Evolutionary conservation across 1,284 basidiomycete genomes (phyloP).

Genomic region (Laetiporus sulphureus): DNA sequence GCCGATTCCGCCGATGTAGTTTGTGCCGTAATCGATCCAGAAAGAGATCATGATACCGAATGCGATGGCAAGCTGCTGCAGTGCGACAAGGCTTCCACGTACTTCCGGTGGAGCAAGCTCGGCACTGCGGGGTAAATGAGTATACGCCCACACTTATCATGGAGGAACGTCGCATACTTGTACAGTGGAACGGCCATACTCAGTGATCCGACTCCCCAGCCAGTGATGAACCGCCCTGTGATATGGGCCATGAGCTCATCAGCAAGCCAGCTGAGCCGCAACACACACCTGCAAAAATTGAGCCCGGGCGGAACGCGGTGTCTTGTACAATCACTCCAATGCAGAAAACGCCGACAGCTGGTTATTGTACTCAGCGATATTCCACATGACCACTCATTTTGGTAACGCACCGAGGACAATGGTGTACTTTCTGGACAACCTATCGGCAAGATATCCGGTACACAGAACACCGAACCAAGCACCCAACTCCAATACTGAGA

Average conservation of each 20-base stretch:
- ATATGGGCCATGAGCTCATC: slow-evolving; percentile 5
- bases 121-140: slow-evolving; percentile 26
- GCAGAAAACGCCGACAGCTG: slow-evolving; percentile 61
- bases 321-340: slow-evolving; percentile 66
- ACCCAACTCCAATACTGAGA: slow-evolving; percentile 62
- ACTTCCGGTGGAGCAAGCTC: slow-evolving; percentile 79
- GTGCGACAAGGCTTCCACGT: slow-evolving; percentile 73
- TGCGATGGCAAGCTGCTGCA: slow-evolving; percentile 79
- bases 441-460: slow-evolving; percentile 66
- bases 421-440: slow-evolving; percentile 64
- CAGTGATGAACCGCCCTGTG: slow-evolving; percentile 65
- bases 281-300: slow-evolving; percentile 56
- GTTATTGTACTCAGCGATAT: too few species aligned
- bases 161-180: slow-evolving; percentile 40
- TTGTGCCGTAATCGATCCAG: slow-evolving; percentile 78
- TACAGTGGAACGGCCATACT: slow-evolving; percentile 74
- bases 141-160: neutral
- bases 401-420: slow-evolving; percentile 49
- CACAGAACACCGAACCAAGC: slow-evolving; percentile 69
- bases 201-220: slow-evolving; percentile 70
- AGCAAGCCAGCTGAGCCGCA: neutral
- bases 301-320: slow-evolving; percentile 43
- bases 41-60: slow-evolving; percentile 69
- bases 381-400: too few species aligned
- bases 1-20: slow-evolving; percentile 63